Conservation (phyloP, 2,329 filamentous ascomycete species). For the Pezicula carpinea region DNA sequence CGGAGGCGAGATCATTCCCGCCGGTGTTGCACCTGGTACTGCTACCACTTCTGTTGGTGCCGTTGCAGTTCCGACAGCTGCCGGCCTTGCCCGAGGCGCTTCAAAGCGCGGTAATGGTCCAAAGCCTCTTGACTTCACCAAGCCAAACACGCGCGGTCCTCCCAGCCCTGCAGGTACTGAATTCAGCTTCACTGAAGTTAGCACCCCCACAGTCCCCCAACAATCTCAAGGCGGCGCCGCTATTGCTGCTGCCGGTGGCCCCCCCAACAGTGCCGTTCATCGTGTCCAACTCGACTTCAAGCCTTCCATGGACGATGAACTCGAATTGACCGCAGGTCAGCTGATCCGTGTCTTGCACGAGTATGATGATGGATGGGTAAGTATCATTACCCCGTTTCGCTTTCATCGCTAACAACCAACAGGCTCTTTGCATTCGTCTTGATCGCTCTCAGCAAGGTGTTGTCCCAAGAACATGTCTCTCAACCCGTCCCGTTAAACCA, state of each 20-base stretch:
- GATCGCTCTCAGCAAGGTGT: constrained; percentile 92
- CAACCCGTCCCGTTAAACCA: constrained; percentile 73
- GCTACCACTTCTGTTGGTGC: constrained; percentile 11
- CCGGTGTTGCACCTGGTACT: constrained; percentile 24
- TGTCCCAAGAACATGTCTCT: constrained; percentile 87
- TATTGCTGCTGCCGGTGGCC: constrained; percentile 58
- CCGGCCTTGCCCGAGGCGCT: constrained; percentile 44
- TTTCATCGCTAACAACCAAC: constrained; percentile 27
- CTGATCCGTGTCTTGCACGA: constrained; percentile 87
- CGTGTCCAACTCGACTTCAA: constrained; percentile 93
- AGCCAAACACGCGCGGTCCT: constrained; percentile 32
- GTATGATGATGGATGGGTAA: constrained; percentile 97
- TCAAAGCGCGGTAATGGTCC: constrained; percentile 52
- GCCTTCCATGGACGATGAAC: constrained; percentile 87
- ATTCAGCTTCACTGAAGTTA: constrained; percentile 51
- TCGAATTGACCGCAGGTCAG: constrained; percentile 75
- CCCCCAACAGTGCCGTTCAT: constrained; percentile 64
- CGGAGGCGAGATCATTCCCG: constrained; percentile 31
- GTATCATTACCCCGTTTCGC: constrained; percentile 25
- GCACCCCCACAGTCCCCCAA: constrained; percentile 36
- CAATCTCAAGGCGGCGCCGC: constrained; percentile 49
- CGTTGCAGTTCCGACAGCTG: constrained; percentile 16
- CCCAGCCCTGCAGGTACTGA: constrained; percentile 61
- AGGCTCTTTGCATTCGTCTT: constrained; percentile 87
- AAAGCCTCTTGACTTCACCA: constrained; percentile 47